Base-by-base conservation (phyloP, 495 filamentous ascomycete genomes). In the Aspergillus ellipticus region DNA sequence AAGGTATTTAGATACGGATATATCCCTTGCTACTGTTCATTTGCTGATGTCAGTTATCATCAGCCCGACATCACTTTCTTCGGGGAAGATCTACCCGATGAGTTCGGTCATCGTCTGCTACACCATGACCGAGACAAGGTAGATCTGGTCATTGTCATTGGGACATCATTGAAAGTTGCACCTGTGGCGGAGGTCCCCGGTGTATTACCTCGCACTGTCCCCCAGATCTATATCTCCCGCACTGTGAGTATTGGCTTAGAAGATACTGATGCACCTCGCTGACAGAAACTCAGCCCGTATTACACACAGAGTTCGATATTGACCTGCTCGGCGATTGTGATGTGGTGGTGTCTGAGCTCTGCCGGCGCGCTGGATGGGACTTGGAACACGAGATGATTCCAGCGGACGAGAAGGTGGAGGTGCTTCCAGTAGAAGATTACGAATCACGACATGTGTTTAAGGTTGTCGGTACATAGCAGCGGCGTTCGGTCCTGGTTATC, bases 31-130 rank as follows among this genome's bases (percentile, higher is more conserved):
- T 28, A 0, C 20, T 48, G 22, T 45, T 51, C 24, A 56, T 21
- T 57, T 20, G 33, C 49, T 53, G 15, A 60, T 33, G 13, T 15
- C 47, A 21, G 59, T 22, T 47, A 55, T 29, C 19, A 37, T 3
- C 41, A 83, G 79, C 94, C 94, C 15, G 94, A 97, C 70, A 97
- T 98, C 63, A 96, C 89, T 4, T 97, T 98, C 80, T 97, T 97
- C 54, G 79, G 79, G 26, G 79, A 82, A 51, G 77, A 78, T 57
- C 84, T 98, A 3, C 92, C 92, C 0, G 83, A 88, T 60, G 80
- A 84, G 42, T 98, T 98, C 71, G 86, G 88, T n/a, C 78, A 83
- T 9, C 86, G 92, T 6, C 78, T 98, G 16, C 74, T 87, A 31
- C 77, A 89, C 52, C 84, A 90, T 64, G 94, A 98, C 67, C 82